phyloP scores from a whole-genome alignment of 176 grass and related monocot species.

The Areca catechu region DNA sequence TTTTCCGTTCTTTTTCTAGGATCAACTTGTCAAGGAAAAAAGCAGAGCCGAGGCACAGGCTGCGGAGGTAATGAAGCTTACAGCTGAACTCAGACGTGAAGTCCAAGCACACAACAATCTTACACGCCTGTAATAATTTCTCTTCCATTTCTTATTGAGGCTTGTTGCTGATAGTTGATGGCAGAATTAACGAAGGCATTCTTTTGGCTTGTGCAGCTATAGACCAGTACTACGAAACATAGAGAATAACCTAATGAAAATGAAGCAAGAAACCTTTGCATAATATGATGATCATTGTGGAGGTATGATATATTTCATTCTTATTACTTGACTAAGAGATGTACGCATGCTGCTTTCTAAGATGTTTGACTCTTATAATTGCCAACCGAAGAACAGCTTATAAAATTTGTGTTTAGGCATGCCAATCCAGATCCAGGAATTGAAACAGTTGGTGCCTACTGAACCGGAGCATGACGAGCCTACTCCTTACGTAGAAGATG shows the following conservation, averaged over 20 bases:
- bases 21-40: conserved; percentile 71
- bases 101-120: conserved; percentile 69
- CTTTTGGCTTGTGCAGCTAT: conserved; percentile 48
- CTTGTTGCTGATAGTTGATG: background rate
- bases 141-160: conserved; percentile 1
- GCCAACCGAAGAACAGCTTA: too few relatives aligned
- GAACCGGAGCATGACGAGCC: too few relatives aligned
- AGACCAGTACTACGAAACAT: conserved; percentile 70
- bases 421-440: too few relatives aligned
- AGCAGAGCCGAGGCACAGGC: conserved; percentile 48
- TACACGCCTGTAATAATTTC: conserved; percentile 47
- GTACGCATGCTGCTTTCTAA: too few relatives aligned
- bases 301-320: background rate
- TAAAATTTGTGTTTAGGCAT: too few relatives aligned
- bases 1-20: conserved; percentile 25
- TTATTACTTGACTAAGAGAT: too few relatives aligned
- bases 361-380: too few relatives aligned
- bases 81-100: conserved; percentile 59
- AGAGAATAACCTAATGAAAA: conserved; percentile 82
- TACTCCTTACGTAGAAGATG: too few relatives aligned
- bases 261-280: conserved; percentile 93
- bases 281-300: conserved; percentile 30
- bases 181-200: background rate
- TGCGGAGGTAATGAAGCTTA: conserved; percentile 84
- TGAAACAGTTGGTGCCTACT: too few relatives aligned